These are phyloP conservation scores for Carpinus fangiana DNA, from an alignment of 306 rosid species.

Conservation along the genomic window DNA sequence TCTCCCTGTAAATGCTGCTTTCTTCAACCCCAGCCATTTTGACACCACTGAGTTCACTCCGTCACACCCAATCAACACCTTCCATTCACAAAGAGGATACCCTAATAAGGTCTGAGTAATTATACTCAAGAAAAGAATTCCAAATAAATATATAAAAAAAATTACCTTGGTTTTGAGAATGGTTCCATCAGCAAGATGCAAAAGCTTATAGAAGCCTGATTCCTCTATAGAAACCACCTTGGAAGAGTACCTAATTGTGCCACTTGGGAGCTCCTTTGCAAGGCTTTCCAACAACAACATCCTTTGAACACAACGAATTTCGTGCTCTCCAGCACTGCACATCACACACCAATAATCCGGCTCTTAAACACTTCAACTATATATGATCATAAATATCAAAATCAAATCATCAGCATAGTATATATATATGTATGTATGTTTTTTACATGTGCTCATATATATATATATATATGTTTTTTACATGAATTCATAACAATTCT, in stretches of 20 bases:
- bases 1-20: constrained; percentile 46
- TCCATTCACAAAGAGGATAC: constrained; percentile 1
- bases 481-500: too few relatives aligned
- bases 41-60: constrained; percentile 81
- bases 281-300: constrained; percentile 54
- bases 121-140: neutral
- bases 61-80: constrained; percentile 81
- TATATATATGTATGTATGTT: too few relatives aligned
- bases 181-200: constrained; percentile 72
- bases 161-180: constrained; percentile 58
- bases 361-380: neutral
- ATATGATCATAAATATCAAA: neutral
- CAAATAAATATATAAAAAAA: neutral
- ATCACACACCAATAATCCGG: neutral
- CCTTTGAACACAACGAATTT: constrained; percentile 59
- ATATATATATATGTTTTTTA: too few relatives aligned
- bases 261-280: constrained; percentile 65
- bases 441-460: too few relatives aligned
- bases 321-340: constrained; percentile 34
- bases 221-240: constrained; percentile 71
- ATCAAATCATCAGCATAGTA: neutral
- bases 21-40: constrained; percentile 67
- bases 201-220: constrained; percentile 49
- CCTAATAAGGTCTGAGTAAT: neutral
- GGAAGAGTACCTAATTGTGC: constrained; percentile 66